Conservation (phyloP, 2,329 filamentous ascomycete species). For the Piedraia hortae region DNA sequence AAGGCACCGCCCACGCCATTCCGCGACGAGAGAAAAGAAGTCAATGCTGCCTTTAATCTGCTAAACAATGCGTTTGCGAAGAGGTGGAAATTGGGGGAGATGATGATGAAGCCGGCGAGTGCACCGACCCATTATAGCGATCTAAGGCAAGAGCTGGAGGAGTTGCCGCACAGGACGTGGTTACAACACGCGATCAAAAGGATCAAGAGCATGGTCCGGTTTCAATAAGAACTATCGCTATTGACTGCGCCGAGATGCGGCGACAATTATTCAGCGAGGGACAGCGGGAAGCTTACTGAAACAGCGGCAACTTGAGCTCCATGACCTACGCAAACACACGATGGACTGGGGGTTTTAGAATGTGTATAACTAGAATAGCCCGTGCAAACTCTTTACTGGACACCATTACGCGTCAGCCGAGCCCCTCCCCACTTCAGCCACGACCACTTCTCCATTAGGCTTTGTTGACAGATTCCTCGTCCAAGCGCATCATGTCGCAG, state of each 20-base stretch:
- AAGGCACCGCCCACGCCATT: constrained; percentile 2
- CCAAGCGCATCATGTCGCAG: constrained; percentile 11
- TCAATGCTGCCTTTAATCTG: constrained; percentile 32
- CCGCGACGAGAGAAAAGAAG: constrained; percentile 16
- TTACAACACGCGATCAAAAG: constrained; percentile 18
- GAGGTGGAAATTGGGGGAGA: constrained; percentile 20
- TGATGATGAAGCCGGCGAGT: constrained; percentile 22
- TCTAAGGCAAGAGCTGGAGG: constrained; percentile 24
- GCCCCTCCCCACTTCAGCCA: too few species aligned
- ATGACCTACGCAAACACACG: too few species aligned
- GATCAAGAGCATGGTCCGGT: constrained; percentile 21
- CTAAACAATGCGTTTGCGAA: constrained; percentile 30
- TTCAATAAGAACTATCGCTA: too few species aligned
- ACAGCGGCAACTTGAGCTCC: background rate
- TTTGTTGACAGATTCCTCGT: too few species aligned
- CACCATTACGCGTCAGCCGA: too few species aligned
- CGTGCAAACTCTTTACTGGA: too few species aligned
- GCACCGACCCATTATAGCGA: constrained; percentile 25
- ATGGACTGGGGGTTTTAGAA: too few species aligned
- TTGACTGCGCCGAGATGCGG: background rate
- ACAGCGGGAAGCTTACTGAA: too few species aligned
- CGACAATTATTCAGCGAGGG: too few species aligned
- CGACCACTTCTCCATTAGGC: too few species aligned
- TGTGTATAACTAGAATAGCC: too few species aligned
- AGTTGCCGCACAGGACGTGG: constrained; percentile 23